phyloP scores from a whole-genome alignment of 1,284 basidiomycete species.

The Phaffia rhodozyma region DNA sequence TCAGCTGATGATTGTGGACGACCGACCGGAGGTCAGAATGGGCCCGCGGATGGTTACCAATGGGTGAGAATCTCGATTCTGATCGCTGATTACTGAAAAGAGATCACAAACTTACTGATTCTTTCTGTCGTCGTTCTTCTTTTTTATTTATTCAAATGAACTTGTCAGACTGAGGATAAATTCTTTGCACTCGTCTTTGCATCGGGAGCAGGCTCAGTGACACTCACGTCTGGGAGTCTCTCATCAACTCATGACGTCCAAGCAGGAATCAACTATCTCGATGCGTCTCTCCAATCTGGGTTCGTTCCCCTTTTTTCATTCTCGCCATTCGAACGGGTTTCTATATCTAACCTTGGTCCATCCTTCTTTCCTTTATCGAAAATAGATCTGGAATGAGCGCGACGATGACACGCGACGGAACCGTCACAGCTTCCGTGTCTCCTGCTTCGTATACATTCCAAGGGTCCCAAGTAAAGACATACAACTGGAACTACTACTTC shows the following conservation, averaged over 20 bases:
- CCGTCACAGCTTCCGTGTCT: not conserved
- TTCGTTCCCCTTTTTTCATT: conserved; percentile 22
- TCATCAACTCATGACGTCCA: conserved; percentile 23
- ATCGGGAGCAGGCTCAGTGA: conserved; percentile 17
- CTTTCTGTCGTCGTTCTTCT: not conserved
- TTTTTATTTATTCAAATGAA: not conserved
- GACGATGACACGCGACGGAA: conserved; percentile 22
- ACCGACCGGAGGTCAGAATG: conserved; percentile 3
- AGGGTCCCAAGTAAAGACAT: conserved; percentile 23
- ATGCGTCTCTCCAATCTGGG: conserved; percentile 25
- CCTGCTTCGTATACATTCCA: not conserved
- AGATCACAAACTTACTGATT: not conserved
- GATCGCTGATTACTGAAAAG: not conserved
- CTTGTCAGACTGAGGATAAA: conserved; percentile 19
- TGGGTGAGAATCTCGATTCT: not conserved
- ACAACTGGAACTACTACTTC: conserved; percentile 33
- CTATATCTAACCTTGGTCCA: not conserved
- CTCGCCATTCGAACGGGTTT: not conserved
- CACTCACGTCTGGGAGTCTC: conserved; percentile 23
- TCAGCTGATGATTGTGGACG: conserved; percentile 8
- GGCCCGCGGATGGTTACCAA: not conserved
- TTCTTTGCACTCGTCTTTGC: conserved; percentile 23
- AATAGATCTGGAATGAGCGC: conserved; percentile 23
- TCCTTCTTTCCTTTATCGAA: conserved; percentile 10
- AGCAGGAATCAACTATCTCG: conserved; percentile 30